phyloP scores from a whole-genome alignment of 2,329 filamentous ascomycete genomes.

The Trichothecium sympodiale region DNA sequence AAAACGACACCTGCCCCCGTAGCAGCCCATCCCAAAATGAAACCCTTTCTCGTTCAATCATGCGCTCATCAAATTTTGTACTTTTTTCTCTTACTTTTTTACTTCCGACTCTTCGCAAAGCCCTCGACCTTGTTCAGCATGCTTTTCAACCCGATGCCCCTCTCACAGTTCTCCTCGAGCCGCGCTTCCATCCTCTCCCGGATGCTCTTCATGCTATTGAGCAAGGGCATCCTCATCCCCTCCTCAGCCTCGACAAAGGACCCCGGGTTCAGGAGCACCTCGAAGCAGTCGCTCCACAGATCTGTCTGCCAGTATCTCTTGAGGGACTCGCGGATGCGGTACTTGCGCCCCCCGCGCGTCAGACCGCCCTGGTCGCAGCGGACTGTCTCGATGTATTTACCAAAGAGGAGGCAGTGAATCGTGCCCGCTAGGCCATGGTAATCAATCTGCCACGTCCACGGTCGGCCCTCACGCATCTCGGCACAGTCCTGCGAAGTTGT shows the following conservation, averaged over 20 bases:
- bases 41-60: not conserved
- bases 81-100: slow-evolving; percentile 3
- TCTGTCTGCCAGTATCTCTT: slow-evolving; percentile 97
- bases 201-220: slow-evolving; percentile 55
- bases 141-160: slow-evolving; percentile 62
- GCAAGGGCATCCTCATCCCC: slow-evolving; percentile 57
- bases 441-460: slow-evolving; percentile 97
- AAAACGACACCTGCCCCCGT: not conserved
- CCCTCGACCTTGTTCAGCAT: slow-evolving; percentile 54
- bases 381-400: slow-evolving; percentile 82
- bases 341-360: slow-evolving; percentile 53
- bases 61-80: not conserved
- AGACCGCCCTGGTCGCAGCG: slow-evolving; percentile 43
- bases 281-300: slow-evolving; percentile 76
- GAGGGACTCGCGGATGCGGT: slow-evolving; percentile 68
- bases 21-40: not conserved
- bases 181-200: slow-evolving; percentile 76
- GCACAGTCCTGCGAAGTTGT: slow-evolving; percentile 78
- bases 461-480: slow-evolving; percentile 86
- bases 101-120: slow-evolving; percentile 26
- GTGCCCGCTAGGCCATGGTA: slow-evolving; percentile 87
- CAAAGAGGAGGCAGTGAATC: slow-evolving; percentile 81
- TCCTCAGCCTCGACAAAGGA: slow-evolving; percentile 55
- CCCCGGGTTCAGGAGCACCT: slow-evolving; percentile 74
- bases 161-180: slow-evolving; percentile 73